A percentile compares a stretch with the other conserved stretches of the same genome.
These are phyloP conservation scores for Claviceps fusiformis DNA, from an alignment of 2,329 filamentous ascomycete species.

Conservation along the genomic window DNA sequence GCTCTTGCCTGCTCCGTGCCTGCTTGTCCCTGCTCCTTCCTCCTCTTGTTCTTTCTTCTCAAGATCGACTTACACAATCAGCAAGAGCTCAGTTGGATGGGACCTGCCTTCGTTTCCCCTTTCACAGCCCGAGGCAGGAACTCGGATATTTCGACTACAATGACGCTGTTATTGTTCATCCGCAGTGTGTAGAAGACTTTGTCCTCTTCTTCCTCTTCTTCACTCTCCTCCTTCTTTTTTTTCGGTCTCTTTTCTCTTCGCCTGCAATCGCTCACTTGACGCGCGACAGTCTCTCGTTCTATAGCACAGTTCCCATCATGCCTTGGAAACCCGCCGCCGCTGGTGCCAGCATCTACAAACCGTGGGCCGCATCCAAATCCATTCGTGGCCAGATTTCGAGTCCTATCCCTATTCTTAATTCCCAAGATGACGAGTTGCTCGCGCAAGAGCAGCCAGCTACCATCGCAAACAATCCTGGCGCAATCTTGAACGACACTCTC, in stretches of 20 bases:
- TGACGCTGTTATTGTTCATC: background rate
- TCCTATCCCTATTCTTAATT: slow-evolving; percentile 41
- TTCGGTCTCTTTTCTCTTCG: background rate
- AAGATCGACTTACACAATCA: background rate
- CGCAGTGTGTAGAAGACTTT: slow-evolving; percentile 1
- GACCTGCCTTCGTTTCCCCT: background rate
- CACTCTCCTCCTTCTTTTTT: background rate
- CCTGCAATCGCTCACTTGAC: background rate
- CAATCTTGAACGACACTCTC: background rate
- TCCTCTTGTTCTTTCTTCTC: background rate
- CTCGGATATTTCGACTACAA: background rate
- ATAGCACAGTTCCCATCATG: slow-evolving; percentile 7
- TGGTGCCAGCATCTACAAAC: slow-evolving; percentile 14
- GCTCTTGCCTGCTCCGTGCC: background rate
- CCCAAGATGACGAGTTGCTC: slow-evolving; percentile 40
- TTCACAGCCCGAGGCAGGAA: background rate
- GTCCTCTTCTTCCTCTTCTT: background rate
- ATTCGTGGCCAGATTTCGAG: slow-evolving; percentile 48
- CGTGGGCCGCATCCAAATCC: slow-evolving; percentile 24
- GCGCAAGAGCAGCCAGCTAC: slow-evolving; percentile 29
- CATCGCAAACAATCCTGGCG: slow-evolving; percentile 17
- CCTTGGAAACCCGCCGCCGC: slow-evolving; percentile 31
- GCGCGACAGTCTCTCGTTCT: background rate
- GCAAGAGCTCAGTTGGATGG: background rate
- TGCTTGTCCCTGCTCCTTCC: background rate